Conservation (phyloP, 106 monocot genomes). For the Dioscorea dumetorum region DNA sequence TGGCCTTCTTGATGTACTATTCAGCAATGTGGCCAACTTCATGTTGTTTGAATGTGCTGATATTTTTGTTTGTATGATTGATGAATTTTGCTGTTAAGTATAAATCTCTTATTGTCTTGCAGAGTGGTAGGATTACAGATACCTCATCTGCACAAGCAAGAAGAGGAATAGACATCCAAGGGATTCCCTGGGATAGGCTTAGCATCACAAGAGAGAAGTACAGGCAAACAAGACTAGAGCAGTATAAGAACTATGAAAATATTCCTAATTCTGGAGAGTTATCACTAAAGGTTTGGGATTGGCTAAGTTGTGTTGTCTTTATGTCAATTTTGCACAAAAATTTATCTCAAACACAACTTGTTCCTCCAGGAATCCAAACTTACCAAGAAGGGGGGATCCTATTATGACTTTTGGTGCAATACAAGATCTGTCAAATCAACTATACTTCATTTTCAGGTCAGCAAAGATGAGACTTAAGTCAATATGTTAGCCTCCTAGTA, state of each 20-base stretch:
- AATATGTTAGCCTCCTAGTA: too few relatives aligned
- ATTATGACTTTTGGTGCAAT: conserved; percentile 73
- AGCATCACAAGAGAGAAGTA: conserved; percentile 57
- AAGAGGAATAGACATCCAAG: conserved; percentile 66
- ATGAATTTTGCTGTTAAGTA: too few relatives aligned
- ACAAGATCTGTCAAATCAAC: conserved; percentile 81
- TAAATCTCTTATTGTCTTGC: background rate
- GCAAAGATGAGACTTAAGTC: background rate
- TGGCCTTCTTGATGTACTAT: too few relatives aligned
- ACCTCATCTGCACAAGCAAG: conserved; percentile 52
- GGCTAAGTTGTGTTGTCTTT: too few relatives aligned
- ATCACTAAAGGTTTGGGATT: conserved; percentile 33
- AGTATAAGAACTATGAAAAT: conserved; percentile 73
- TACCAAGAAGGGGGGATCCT: conserved; percentile 51
- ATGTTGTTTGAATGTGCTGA: too few relatives aligned
- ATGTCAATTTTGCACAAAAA: too few relatives aligned
- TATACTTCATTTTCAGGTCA: conserved; percentile 87
- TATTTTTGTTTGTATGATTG: too few relatives aligned
- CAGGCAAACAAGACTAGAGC: conserved; percentile 54
- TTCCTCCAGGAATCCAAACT: conserved; percentile 52
- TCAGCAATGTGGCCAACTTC: too few relatives aligned
- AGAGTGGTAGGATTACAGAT: conserved; percentile 45
- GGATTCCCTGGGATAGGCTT: conserved; percentile 63
- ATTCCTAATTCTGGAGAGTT: conserved; percentile 48
- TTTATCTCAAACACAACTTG: background rate